Conservation (phyloP, 164 flowering plant species). For the Magnolia officinalis region DNA sequence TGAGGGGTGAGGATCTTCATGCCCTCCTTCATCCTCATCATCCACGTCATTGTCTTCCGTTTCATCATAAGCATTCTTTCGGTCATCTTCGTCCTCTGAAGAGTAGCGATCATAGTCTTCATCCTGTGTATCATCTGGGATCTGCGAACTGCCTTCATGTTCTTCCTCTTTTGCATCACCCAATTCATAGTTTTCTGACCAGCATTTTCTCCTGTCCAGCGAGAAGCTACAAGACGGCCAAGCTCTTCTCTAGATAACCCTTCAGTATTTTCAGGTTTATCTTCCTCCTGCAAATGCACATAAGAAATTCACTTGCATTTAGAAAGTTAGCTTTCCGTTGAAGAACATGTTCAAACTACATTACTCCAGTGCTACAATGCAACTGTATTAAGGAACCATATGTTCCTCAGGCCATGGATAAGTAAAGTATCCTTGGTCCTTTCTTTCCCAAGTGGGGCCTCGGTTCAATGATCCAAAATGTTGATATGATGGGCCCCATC, state of each 20-base stretch:
- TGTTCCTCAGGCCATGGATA: no score
- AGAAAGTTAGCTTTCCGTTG: not conserved
- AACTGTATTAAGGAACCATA: no score
- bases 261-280: slow-evolving; percentile 41
- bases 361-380: no score
- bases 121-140: slow-evolving; percentile 31
- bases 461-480: no score
- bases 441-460: no score
- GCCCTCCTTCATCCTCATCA: slow-evolving; percentile 38
- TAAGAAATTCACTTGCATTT: not conserved
- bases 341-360: not conserved
- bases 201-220: slow-evolving; percentile 88
- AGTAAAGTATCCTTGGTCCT: no score
- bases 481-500: no score
- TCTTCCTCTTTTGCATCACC: slow-evolving; percentile 27
- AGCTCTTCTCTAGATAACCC: slow-evolving; percentile 87
- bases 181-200: slow-evolving; percentile 36
- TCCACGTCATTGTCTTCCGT: slow-evolving; percentile 36
- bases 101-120: slow-evolving; percentile 64
- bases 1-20: slow-evolving; percentile 45
- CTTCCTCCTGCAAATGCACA: slow-evolving; percentile 35
- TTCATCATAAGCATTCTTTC: slow-evolving; percentile 39
- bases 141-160: slow-evolving; percentile 33
- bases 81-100: slow-evolving; percentile 61
- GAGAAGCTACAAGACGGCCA: slow-evolving; percentile 90